Base-by-base conservation (phyloP, 805 yeast genomes). In the Candida cerambycidarum region DNA sequence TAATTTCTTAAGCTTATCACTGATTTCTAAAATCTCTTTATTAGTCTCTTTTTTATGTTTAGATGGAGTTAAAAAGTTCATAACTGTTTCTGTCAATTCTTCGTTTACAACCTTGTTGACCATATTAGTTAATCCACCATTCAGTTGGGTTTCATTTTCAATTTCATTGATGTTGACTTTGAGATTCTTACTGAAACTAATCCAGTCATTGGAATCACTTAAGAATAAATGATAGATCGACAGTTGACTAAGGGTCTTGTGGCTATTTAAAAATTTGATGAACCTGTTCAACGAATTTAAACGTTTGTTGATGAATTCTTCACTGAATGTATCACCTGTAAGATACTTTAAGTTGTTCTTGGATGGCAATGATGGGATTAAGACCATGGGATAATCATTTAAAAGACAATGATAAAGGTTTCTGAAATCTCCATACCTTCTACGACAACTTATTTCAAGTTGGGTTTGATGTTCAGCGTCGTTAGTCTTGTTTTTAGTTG, bases 361-460 rank as follows among this genome's bases (percentile, higher is more conserved):
- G 48, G 92, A 95, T 0, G 99, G 99, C 41, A 92, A 71, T 11
- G 98, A 97, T 1, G 99, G 99, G 0, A 92, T 79, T 11, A 93
- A 79, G 46, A 87, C 74, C 3, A 93, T 85, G 0, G 97, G 96
- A 58, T 72, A 85, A 58, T 90, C 97, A 51, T 80, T 83, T 39
- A 73, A 61, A 41, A 92, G 68, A 43, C 88, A 82, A 47, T 83
- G 85, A 62, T 83, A 86, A 16, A 92, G 72, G 51, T 83, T 80
- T 44, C 84, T 77, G 61, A 92, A 88, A 62, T 93, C 98, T 4
- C 92, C 85, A 62, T 87, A 92, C 39, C 99, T 74, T 53, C 97
- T 75, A 36, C 95, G 73, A 2, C 84, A 82, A 17, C 66, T 64
- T 42, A 78, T 71, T n/a, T 62, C 61, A 1, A 65, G 46, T 5